phyloP scores from a whole-genome alignment of 805 yeast species.

The Tetrapisispora namnaoensis region DNA sequence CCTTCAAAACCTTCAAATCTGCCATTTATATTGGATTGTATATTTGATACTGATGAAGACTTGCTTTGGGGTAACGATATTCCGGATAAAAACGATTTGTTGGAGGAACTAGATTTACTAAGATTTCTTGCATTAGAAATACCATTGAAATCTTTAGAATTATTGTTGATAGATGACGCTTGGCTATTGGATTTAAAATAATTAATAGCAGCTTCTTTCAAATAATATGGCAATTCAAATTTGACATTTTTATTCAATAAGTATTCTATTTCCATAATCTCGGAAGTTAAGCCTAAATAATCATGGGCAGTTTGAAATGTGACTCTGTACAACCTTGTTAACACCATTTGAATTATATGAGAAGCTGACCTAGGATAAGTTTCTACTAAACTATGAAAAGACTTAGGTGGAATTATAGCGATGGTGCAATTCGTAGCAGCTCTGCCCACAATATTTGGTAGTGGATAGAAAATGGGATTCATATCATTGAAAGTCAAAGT shows the following conservation, averaged over 20 bases:
- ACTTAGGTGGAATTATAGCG: conserved; percentile 81
- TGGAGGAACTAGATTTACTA: background rate
- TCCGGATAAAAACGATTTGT: background rate
- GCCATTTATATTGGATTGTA: background rate
- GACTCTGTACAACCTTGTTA: conserved; percentile 78
- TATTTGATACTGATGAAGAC: background rate
- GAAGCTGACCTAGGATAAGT: conserved; percentile 85
- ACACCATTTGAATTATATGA: conserved; percentile 86
- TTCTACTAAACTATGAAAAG: conserved; percentile 60
- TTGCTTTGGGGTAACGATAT: background rate
- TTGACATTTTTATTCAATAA: conserved; percentile 43
- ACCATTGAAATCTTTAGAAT: background rate
- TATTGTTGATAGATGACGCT: background rate
- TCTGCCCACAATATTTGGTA: conserved; percentile 52
- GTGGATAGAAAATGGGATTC: background rate
- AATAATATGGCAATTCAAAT: conserved; percentile 51
- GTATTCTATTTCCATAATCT: conserved; percentile 68
- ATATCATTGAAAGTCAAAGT: background rate
- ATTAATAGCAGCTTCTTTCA: conserved; percentile 39
- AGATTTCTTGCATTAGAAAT: background rate
- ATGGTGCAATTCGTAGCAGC: conserved; percentile 73
- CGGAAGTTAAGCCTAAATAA: conserved; percentile 76
- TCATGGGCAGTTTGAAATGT: conserved; percentile 85
- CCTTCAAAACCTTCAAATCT: background rate
- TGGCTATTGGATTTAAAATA: background rate